phyloP scores from a whole-genome alignment of 176 grass and related monocot species.

The Themeda triandra region DNA sequence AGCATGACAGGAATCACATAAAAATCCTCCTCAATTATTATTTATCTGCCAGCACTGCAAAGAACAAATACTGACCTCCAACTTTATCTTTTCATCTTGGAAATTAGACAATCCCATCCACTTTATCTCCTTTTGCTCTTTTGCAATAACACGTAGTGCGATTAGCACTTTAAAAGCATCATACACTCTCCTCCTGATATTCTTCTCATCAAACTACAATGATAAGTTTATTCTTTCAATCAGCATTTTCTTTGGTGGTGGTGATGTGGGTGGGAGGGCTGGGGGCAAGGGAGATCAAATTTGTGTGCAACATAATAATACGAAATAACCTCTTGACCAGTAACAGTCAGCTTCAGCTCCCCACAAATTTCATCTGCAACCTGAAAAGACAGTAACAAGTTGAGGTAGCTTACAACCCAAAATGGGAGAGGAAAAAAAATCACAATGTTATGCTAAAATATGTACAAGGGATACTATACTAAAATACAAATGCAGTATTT shows the following conservation, averaged over 20 bases:
- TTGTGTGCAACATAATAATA: conserved; percentile 16
- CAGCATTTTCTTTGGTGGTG: conserved; percentile 6
- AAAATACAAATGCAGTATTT: background rate
- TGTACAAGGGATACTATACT: background rate
- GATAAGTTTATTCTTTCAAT: conserved; percentile 17
- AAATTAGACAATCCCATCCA: conserved; percentile 84
- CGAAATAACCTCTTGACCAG: conserved; percentile 63
- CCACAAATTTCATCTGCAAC: conserved; percentile 88
- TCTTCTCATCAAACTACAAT: conserved; percentile 96
- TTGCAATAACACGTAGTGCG: conserved; percentile 81
- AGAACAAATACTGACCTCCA: conserved; percentile 70
- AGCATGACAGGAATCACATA: conserved; percentile 12
- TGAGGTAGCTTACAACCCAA: conserved; percentile 19
- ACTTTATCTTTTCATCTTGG: conserved; percentile 56
- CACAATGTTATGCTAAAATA: background rate
- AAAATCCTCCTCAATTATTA: background rate
- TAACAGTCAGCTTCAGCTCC: conserved; percentile 58
- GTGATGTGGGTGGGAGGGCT: background rate
- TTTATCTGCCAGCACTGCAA: conserved; percentile 8
- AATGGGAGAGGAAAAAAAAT: background rate
- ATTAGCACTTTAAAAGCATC: conserved; percentile 99
- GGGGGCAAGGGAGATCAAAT: conserved; percentile 11
- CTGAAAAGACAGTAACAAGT: conserved; percentile 43
- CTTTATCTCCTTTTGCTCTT: conserved; percentile 92
- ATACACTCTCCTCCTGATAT: conserved; percentile 88